Evolutionary conservation across 345 rosid genomes (phyloP).

Genomic region (Xanthoceras sorbifolium): DNA sequence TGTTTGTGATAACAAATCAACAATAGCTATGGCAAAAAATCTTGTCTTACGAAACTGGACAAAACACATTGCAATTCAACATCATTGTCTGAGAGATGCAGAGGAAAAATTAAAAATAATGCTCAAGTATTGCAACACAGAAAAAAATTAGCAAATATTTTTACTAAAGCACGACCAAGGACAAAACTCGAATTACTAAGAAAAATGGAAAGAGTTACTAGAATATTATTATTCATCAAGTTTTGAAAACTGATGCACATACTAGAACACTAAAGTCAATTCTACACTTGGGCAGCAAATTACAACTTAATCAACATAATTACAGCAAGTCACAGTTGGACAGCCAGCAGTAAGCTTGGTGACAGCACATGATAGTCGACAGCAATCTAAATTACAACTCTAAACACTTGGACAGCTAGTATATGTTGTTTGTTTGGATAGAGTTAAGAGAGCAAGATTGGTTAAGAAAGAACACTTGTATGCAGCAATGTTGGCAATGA

Average conservation of each 20-base stretch:
- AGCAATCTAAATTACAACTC: not conserved
- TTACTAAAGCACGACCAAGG: not conserved
- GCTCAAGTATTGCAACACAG: no score
- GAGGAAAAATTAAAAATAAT: no score
- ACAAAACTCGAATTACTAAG: not conserved
- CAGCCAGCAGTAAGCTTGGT: no score
- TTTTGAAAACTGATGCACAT: not conserved
- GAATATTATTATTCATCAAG: not conserved
- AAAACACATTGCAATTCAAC: no score
- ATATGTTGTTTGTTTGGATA: not conserved
- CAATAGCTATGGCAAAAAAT: no score
- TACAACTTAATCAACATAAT: not conserved
- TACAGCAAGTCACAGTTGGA: not conserved
- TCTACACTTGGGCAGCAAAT: not conserved
- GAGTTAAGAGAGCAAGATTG: not conserved
- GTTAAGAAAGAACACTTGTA: no score
- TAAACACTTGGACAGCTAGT: not conserved
- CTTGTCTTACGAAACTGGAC: no score
- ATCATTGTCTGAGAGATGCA: no score
- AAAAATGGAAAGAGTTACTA: not conserved
- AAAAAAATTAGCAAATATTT: not conserved
- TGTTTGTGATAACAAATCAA: no score
- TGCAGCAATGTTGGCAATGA: not conserved
- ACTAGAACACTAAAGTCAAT: not conserved
- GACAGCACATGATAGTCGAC: no score